Evolutionary conservation across 768 basidiomycete species (phyloP), one percentile per base, ranked within the genome.

Genomic region (Podaxis sp.): DNA sequence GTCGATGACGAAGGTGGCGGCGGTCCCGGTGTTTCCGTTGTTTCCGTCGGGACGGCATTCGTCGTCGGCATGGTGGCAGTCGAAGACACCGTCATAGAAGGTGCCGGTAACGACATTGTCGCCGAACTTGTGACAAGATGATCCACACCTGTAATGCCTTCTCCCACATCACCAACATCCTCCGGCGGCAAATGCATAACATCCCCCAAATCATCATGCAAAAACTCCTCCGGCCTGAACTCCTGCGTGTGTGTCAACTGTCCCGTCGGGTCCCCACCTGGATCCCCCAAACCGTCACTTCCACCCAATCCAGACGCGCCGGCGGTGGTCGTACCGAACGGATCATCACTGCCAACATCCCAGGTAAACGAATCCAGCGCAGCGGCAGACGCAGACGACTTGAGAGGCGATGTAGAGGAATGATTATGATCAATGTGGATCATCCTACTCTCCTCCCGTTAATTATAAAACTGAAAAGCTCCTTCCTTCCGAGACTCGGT

Each of bases 1-100:
- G 65, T 55, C 11, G 71, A 67, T 41, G 69, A 63, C 74, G 75
- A 67, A 75, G 63, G 65, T 67, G 63, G 66, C 41, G 72, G 64
- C 66, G 68, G 63, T 24, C 58, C 64, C 63, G 63, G 40, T 25
- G 40, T n/a, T 22, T 15, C 22, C 2, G 29, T 49, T 15, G 12
- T 5, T 3, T 57, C 47, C 24, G 33, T 43, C 22, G 58, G 13
- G 2, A 22, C 11, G 41, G 19, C 22, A 40, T 51, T 27, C n/a
- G 27, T 33, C 25, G 57, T 27, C 19, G 57, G 6, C 47, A 58
- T 22, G 22, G 47, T 24, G 12, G 47, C 7, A 51, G 29, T 59
- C 19, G 58, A 50, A 37, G 29, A 12, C 37, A 24, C 40, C n/a
- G 51, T 29, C 43, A 46, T 46, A 46, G 43, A 19, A 9, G 50